Conservation (phyloP, 2,329 filamentous ascomycete species). For the Tolypocladium capitatum region DNA sequence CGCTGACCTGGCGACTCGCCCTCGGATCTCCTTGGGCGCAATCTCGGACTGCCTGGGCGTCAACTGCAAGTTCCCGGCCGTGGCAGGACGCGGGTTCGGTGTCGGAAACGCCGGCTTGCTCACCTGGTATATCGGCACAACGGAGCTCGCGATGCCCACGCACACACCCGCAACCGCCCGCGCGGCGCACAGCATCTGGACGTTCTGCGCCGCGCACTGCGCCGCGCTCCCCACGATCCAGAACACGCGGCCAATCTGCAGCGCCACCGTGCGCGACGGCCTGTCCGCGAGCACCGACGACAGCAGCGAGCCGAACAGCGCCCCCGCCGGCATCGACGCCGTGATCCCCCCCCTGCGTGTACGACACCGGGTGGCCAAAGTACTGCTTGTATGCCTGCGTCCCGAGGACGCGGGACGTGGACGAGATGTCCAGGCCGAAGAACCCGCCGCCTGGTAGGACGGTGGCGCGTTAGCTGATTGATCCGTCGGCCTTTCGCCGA, state of each 20-base stretch:
- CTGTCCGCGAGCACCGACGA: slow-evolving; percentile 38
- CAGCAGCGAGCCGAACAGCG: slow-evolving; percentile 43
- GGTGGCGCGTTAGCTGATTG: too few relatives aligned
- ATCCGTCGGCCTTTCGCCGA: not conserved
- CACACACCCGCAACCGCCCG: slow-evolving; percentile 59
- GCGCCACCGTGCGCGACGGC: slow-evolving; percentile 33
- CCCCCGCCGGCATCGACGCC: slow-evolving; percentile 61
- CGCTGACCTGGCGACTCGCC: slow-evolving; percentile 36
- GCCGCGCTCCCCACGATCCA: slow-evolving; percentile 41
- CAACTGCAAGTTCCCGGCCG: not conserved
- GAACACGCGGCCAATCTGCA: slow-evolving; percentile 35
- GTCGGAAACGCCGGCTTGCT: not conserved
- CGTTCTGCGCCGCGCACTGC: slow-evolving; percentile 48
- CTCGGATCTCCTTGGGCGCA: slow-evolving; percentile 42
- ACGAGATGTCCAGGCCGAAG: slow-evolving; percentile 69
- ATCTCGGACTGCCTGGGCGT: slow-evolving; percentile 37
- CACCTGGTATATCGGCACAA: slow-evolving; percentile 55
- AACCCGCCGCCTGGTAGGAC: slow-evolving; percentile 45
- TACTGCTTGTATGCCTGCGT: slow-evolving; percentile 59
- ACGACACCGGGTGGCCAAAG: slow-evolving; percentile 47
- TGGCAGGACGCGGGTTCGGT: not conserved
- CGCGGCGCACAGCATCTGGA: slow-evolving; percentile 59
- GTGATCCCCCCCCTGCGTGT: slow-evolving; percentile 56
- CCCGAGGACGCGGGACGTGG: slow-evolving; percentile 56
- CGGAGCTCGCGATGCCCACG: slow-evolving; percentile 60